Evolutionary conservation across 257 asterid genomes (phyloP).

Genomic region (Oldenlandia corymbosa): DNA sequence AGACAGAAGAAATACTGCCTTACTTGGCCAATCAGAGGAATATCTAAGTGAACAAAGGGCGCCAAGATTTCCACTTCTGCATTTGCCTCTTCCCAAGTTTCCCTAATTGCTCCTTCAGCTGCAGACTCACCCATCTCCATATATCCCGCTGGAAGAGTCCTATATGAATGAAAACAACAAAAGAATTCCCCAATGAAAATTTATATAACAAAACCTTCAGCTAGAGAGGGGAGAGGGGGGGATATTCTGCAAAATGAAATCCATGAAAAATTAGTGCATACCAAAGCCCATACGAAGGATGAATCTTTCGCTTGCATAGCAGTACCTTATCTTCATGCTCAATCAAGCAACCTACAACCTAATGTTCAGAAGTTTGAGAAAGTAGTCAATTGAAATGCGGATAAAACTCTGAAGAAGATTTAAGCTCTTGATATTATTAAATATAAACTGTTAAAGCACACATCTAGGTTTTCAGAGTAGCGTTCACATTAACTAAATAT

Average conservation of each 20-base stretch:
- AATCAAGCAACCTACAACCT: conserved; percentile 96
- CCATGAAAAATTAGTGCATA: conserved; percentile 27
- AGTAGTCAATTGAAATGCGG: conserved; percentile 1
- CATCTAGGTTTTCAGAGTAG: too few species aligned
- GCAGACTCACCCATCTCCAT: conserved; percentile 97
- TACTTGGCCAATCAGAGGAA: conserved; percentile 94
- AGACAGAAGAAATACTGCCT: conserved; percentile 15
- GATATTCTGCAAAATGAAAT: conserved; percentile 5
- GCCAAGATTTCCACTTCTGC: conserved; percentile 79
- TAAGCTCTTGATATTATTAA: not conserved
- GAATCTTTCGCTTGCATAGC: conserved; percentile 81
- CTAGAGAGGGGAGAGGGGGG: too few species aligned
- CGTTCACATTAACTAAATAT: not conserved
- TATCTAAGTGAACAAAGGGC: conserved; percentile 84
- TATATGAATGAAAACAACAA: conserved; percentile 17
- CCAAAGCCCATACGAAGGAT: conserved; percentile 95
- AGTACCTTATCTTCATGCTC: conserved; percentile 89
- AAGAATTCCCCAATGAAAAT: too few species aligned
- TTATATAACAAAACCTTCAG: too few species aligned
- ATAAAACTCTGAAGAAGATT: not conserved
- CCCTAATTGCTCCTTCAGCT: conserved; percentile 82
- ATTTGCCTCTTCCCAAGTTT: conserved; percentile 95
- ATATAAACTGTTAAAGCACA: too few species aligned
- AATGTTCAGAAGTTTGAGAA: conserved; percentile 11
- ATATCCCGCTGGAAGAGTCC: conserved; percentile 99